These are phyloP conservation scores for Funneliformis mosseae DNA, from an alignment of 192 early-diverging fungal species.

Conservation along the genomic window DNA sequence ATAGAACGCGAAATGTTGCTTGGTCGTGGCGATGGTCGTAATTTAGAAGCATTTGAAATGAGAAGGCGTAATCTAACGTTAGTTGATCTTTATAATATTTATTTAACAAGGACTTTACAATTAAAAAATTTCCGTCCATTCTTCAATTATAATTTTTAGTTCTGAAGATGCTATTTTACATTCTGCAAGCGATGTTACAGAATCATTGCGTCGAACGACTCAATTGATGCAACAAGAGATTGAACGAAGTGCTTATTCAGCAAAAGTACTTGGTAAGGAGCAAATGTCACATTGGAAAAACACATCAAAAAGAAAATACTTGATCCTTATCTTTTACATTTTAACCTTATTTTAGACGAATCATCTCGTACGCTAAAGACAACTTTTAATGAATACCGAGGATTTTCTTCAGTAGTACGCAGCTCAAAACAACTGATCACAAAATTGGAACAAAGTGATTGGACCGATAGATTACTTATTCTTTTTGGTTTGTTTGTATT, in stretches of 20 bases:
- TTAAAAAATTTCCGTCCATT: not conserved
- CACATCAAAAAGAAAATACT: not conserved
- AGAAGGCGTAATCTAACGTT: slow-evolving; percentile 23
- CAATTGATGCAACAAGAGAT: slow-evolving; percentile 68
- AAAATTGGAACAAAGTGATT: slow-evolving; percentile 68
- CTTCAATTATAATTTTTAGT: slow-evolving; percentile 31
- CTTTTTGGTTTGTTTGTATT: slow-evolving; percentile 65
- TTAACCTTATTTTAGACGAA: slow-evolving; percentile 52
- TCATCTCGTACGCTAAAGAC: slow-evolving; percentile 55
- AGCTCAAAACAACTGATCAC: slow-evolving; percentile 62
- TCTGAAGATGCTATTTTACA: slow-evolving; percentile 49
- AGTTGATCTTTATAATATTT: slow-evolving; percentile 3
- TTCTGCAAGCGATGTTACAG: slow-evolving; percentile 61
- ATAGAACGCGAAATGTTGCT: slow-evolving; percentile 49
- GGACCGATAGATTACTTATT: slow-evolving; percentile 65
- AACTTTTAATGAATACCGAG: slow-evolving; percentile 59
- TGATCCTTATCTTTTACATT: slow-evolving; percentile 8
- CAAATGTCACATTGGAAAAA: not conserved
- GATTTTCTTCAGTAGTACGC: slow-evolving; percentile 53
- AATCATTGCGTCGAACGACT: slow-evolving; percentile 57
- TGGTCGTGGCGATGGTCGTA: slow-evolving; percentile 48
- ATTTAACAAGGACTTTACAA: slow-evolving; percentile 20
- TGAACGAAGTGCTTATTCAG: slow-evolving; percentile 59
- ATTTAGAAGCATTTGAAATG: slow-evolving; percentile 35
- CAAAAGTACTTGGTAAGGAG: slow-evolving; percentile 56